Evolutionary conservation across 139 green algal genomes (phyloP).

Genomic region (Tetradesmus obliquus): DNA sequence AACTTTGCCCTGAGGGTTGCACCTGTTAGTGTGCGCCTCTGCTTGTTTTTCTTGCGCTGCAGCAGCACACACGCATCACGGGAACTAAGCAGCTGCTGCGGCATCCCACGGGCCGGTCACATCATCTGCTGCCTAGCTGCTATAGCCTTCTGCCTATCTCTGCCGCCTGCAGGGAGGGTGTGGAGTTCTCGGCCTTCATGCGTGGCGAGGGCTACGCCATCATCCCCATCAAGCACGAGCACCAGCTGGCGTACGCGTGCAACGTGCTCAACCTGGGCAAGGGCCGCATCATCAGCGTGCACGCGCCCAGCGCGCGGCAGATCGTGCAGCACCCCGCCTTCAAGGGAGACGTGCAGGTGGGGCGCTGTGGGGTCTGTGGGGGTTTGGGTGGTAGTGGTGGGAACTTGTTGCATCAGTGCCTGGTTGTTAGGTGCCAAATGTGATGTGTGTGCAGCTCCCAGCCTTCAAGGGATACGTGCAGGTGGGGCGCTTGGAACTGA

Average conservation of each 20-base stretch:
- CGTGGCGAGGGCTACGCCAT: constrained; percentile 88
- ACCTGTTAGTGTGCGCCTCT: too few species aligned
- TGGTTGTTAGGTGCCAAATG: too few species aligned
- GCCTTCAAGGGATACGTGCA: too few species aligned
- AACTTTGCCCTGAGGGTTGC: neutral
- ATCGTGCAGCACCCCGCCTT: constrained; percentile 88
- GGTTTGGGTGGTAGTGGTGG: neutral
- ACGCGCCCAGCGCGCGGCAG: constrained; percentile 80
- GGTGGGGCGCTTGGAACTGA: too few species aligned
- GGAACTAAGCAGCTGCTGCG: too few species aligned
- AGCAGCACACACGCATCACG: too few species aligned
- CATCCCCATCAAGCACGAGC: constrained; percentile 85
- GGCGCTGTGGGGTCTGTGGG: neutral
- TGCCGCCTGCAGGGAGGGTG: constrained; percentile 53
- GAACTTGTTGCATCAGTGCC: neutral
- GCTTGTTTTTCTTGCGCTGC: too few species aligned
- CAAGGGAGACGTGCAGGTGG: constrained; percentile 64
- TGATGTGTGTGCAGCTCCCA: too few species aligned
- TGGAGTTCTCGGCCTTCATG: constrained; percentile 92
- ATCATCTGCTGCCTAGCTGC: neutral
- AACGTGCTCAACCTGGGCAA: constrained; percentile 94
- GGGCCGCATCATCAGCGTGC: constrained; percentile 86
- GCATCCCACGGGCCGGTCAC: neutral
- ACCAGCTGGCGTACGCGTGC: constrained; percentile 95
- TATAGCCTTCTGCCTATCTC: neutral